Evolutionary conservation across 441 rosid genomes (phyloP).

Genomic region (Metrosideros polymorpha): DNA sequence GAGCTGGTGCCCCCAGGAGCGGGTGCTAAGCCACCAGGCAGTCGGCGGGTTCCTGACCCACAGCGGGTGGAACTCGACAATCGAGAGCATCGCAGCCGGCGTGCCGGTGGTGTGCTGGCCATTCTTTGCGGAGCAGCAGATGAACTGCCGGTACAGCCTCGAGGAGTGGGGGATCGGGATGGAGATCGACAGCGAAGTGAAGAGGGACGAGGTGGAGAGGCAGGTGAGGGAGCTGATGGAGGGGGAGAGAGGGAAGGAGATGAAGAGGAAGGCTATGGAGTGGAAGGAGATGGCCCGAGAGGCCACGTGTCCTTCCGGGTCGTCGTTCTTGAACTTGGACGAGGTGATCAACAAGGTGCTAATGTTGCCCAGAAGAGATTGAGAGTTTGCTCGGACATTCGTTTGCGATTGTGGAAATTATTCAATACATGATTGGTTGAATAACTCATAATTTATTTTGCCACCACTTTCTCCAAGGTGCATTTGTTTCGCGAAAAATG

Average conservation of each 20-base stretch:
- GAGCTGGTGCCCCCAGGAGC: constrained; percentile 6
- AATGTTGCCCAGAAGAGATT: not conserved
- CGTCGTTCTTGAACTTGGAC: not conserved
- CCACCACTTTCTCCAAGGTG: not conserved
- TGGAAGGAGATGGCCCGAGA: not conserved
- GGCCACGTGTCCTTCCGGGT: not conserved
- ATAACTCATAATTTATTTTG: not conserved
- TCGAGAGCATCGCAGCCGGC: not conserved
- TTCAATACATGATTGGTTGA: not conserved
- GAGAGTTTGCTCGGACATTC: not conserved
- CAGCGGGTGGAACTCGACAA: constrained; percentile 6
- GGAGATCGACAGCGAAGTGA: not conserved
- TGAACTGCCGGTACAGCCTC: not conserved
- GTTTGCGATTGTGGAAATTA: not conserved
- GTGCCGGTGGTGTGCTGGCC: constrained; percentile 7
- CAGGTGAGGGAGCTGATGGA: constrained; percentile 1
- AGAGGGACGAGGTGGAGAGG: not conserved
- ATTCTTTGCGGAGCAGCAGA: not conserved
- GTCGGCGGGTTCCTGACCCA: constrained; percentile 4
- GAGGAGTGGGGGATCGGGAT: not conserved
- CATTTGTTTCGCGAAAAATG: no score
- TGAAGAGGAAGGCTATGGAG: not conserved
- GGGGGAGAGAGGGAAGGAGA: not conserved
- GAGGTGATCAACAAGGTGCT: not conserved
- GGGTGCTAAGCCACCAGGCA: constrained; percentile 1